Evolutionary conservation across 495 filamentous ascomycete species (phyloP).

Genomic region (Aspergillus homomorphus): DNA sequence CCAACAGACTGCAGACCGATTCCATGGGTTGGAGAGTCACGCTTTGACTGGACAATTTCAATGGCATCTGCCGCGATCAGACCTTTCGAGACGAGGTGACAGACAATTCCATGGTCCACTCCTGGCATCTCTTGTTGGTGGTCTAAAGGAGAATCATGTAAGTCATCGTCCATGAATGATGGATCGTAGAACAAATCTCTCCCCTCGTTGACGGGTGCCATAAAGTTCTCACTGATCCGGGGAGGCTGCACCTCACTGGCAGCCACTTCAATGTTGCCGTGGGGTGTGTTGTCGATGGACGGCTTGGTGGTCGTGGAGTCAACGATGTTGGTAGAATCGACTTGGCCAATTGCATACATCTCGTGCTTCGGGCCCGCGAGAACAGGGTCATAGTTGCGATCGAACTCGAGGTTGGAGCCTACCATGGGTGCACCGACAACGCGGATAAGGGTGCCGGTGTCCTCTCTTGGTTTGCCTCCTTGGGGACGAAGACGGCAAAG

Average conservation of each 20-base stretch:
- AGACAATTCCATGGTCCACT: conserved; percentile 39
- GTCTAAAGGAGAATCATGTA: conserved; percentile 15
- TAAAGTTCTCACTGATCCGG: conserved; percentile 32
- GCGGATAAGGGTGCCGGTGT: conserved; percentile 33
- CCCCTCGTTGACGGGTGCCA: conserved; percentile 37
- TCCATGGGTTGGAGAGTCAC: conserved; percentile 33
- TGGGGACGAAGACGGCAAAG: conserved; percentile 35
- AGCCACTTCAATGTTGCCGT: conserved; percentile 27
- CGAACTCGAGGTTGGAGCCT: conserved; percentile 33
- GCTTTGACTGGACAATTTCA: conserved; percentile 31
- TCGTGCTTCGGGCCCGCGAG: conserved; percentile 11
- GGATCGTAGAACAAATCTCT: no score
- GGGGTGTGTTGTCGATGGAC: conserved; percentile 22
- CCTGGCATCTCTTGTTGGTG: conserved; percentile 34
- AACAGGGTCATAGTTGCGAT: conserved; percentile 22
- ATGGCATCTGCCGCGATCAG: conserved; percentile 27
- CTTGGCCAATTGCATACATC: conserved; percentile 23
- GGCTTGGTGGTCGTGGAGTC: conserved; percentile 11
- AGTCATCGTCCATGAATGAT: no score
- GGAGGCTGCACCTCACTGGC: conserved; percentile 30
- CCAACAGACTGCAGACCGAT: conserved; percentile 12
- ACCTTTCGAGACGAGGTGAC: conserved; percentile 23
- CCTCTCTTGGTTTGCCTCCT: conserved; percentile 8
- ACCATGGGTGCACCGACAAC: conserved; percentile 32
- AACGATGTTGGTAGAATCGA: conserved; percentile 22